phyloP scores from a whole-genome alignment of 2,329 filamentous ascomycete species.

The Trichocomaceae sp. region DNA sequence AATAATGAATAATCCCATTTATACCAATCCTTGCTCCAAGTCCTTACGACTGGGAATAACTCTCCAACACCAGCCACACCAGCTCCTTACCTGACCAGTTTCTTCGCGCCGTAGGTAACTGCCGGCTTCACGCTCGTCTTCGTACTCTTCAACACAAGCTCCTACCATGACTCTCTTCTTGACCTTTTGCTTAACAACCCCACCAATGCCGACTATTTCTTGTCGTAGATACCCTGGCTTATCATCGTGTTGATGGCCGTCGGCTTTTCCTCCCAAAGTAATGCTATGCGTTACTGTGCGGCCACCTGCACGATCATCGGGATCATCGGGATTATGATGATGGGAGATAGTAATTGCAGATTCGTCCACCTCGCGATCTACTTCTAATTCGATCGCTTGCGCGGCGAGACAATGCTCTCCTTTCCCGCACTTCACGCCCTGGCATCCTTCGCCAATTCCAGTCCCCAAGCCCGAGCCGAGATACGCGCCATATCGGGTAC shows the following conservation, averaged over 20 bases:
- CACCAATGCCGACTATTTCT: constrained; percentile 87
- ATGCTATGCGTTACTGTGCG: neutral
- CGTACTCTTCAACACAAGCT: constrained; percentile 76
- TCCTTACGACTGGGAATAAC: constrained; percentile 54
- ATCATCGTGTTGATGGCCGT: constrained; percentile 29
- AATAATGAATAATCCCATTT: neutral
- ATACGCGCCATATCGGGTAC: constrained; percentile 70
- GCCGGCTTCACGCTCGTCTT: constrained; percentile 64
- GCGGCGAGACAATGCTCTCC: constrained; percentile 68
- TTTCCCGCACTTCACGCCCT: constrained; percentile 83
- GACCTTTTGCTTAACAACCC: constrained; percentile 79
- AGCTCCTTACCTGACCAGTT: constrained; percentile 62
- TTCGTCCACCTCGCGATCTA: constrained; percentile 77
- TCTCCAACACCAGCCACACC: constrained; percentile 87
- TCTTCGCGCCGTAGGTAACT: constrained; percentile 65
- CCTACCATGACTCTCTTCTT: constrained; percentile 76
- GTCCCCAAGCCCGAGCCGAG: constrained; percentile 74
- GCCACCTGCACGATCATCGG: neutral
- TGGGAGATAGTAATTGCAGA: constrained; percentile 42
- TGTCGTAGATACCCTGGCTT: constrained; percentile 71
- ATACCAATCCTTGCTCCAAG: neutral
- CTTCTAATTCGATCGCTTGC: constrained; percentile 71
- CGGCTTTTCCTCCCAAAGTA: constrained; percentile 9
- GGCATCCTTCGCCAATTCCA: constrained; percentile 79
- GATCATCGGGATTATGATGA: constrained; percentile 20